Evolutionary conservation across 169 alveolate genomes (phyloP).

Genomic region (Plasmodium knowlesi): DNA sequence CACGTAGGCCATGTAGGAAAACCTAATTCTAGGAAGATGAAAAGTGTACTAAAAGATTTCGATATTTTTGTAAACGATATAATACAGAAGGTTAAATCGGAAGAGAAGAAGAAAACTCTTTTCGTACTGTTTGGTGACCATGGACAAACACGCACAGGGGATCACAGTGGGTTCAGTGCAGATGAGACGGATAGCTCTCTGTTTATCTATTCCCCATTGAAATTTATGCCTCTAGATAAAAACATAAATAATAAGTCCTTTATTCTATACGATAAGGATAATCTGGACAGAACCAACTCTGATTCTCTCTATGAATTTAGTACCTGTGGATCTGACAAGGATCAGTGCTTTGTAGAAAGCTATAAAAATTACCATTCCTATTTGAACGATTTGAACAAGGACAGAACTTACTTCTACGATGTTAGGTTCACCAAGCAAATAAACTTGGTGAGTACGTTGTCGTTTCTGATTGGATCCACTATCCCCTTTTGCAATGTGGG

Average conservation of each 20-base stretch:
- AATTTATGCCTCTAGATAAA: constrained; percentile 18
- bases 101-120: constrained; percentile 52
- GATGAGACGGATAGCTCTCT: constrained; percentile 53
- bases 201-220: constrained; percentile 36
- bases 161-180: constrained; percentile 79
- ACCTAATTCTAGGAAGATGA: constrained; percentile 74
- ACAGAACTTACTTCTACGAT: constrained; percentile 30
- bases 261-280: constrained; percentile 52
- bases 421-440: constrained; percentile 51
- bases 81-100: constrained; percentile 37
- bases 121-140: constrained; percentile 80
- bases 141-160: constrained; percentile 81
- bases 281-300: neutral
- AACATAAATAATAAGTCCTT: constrained; percentile 10
- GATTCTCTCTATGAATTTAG: neutral
- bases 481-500: constrained; percentile 67
- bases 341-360: neutral
- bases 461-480: constrained; percentile 63
- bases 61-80: constrained; percentile 77
- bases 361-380: constrained; percentile 52
- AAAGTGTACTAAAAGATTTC: constrained; percentile 70
- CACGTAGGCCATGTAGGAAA: constrained; percentile 81
- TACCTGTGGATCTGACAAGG: neutral
- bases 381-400: constrained; percentile 10
- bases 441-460: constrained; percentile 56